Percentiles rank a stretch among this genome's conserved stretches.
Conservation (phyloP, 1,139 yeast genomes). For the Candida sanyaensis region DNA sequence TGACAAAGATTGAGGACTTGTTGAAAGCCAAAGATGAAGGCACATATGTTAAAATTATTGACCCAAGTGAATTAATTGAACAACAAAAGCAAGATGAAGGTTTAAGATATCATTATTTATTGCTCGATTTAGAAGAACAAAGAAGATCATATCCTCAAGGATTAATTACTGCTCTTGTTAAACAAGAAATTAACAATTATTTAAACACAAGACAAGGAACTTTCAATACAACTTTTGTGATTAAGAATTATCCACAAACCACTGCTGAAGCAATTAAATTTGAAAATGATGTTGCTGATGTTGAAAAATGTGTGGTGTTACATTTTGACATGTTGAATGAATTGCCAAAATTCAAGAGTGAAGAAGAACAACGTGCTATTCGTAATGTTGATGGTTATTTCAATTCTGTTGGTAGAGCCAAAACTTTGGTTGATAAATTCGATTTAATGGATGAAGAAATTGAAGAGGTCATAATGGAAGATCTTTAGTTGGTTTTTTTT, state of each 20-base stretch:
- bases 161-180: slow-evolving; percentile 56
- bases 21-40: slow-evolving; percentile 17
- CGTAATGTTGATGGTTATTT: slow-evolving; percentile 56
- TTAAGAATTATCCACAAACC: slow-evolving; percentile 57
- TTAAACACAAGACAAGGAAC: slow-evolving; percentile 45
- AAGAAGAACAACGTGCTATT: slow-evolving; percentile 31
- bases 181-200: slow-evolving; percentile 43
- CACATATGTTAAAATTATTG: slow-evolving; percentile 48
- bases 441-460: slow-evolving; percentile 27
- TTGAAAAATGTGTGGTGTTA: slow-evolving; percentile 42
- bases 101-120: slow-evolving; percentile 41
- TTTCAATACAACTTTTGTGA: slow-evolving; percentile 45
- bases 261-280: slow-evolving; percentile 65
- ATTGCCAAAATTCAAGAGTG: slow-evolving; percentile 24
- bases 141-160: slow-evolving; percentile 55
- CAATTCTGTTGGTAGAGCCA: slow-evolving; percentile 55
- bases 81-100: slow-evolving; percentile 42
- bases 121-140: slow-evolving; percentile 39
- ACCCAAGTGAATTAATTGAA: slow-evolving; percentile 46
- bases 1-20: slow-evolving; percentile 21
- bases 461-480: slow-evolving; percentile 26
- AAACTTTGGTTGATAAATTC: slow-evolving; percentile 20
- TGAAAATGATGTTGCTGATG: slow-evolving; percentile 55
- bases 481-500: slow-evolving; percentile 14
- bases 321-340: slow-evolving; percentile 29